Evolutionary conservation across 2,329 filamentous ascomycete species (phyloP), one percentile per base, ranked within the genome.

Genomic region (Colletotrichum cuscutae): DNA sequence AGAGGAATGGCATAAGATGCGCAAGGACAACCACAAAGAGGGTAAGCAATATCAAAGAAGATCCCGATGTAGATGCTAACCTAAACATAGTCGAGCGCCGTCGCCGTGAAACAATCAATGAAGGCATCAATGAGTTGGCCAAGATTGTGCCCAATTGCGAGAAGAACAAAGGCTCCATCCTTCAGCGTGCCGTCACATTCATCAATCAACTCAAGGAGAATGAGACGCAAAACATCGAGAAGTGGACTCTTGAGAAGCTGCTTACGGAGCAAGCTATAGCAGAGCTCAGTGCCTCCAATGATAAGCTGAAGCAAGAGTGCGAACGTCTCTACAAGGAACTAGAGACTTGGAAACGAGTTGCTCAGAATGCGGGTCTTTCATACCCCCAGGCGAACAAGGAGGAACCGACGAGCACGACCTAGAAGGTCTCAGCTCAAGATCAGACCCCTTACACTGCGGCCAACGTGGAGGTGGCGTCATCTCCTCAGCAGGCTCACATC

Each of bases 11-110:
- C 97, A 99, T 82, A 97, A 97, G 82, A 92, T 97, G 78, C 91
- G 97, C 74, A 97, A 97, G 81, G 96, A 98, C 79, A 99, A 98
- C 76, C 97, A 99, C 85, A 99, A 99, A 89, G 96, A 98, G 88
- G 97, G 96, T 97, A 84, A 79, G 89, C 35, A 62, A 81, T 46
- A 19, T 9, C 12, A 52, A 53, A 19, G 32, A n/a, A 1, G 28
- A 15, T 5, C 8, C 19, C 13, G 22, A 54, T 22, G 0, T 12
- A 26, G 3, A 5, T 3, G 74, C 77, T 80, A 78, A 82, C 77
- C 60, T 76, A 49, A 46, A 58, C 19, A 15, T 67, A 98, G 97
- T 99, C 74, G 97, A 99, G 84, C 95, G 97, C 73, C 94, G 97
- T 72, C 95, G 97, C 57, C 94, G 97, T 75, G 97, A 99, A 84